Evolutionary conservation across 2,329 filamentous ascomycete species (phyloP).

Genomic region (Diaporthe helianthi): DNA sequence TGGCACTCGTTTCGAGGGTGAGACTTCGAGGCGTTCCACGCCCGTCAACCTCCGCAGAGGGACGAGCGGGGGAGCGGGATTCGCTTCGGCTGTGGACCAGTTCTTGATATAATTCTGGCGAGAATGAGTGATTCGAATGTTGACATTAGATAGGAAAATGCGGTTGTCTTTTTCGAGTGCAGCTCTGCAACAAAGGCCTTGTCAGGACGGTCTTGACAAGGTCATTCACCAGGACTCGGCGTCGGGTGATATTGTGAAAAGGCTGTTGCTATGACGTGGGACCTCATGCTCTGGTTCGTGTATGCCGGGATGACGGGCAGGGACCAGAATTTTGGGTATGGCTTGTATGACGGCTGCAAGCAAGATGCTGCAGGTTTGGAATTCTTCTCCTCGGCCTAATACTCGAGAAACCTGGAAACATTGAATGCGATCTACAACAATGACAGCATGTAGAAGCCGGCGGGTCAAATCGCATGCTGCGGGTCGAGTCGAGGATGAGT

Average conservation of each 20-base stretch:
- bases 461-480: constrained; percentile 16
- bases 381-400: constrained; percentile 9
- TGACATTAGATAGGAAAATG: neutral
- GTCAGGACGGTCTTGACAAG: neutral
- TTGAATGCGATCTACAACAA: constrained; percentile 21
- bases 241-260: neutral
- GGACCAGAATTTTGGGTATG: neutral
- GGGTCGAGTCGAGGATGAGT: constrained; percentile 4
- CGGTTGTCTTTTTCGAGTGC: neutral
- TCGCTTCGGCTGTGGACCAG: constrained; percentile 39
- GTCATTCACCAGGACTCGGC: constrained; percentile 5
- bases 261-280: constrained; percentile 28
- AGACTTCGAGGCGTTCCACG: constrained; percentile 47
- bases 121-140: neutral
- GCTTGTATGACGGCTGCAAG: constrained; percentile 18
- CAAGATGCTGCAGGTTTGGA: constrained; percentile 9
- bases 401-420: constrained; percentile 18
- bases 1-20: constrained; percentile 35
- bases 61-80: constrained; percentile 59
- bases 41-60: constrained; percentile 66
- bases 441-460: constrained; percentile 2
- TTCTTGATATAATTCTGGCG: neutral
- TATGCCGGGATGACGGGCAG: neutral
- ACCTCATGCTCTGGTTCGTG: neutral
- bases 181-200: constrained; percentile 11